These are phyloP conservation scores for Solanum boliviense DNA, from an alignment of 257 asterid species.

Conservation along the genomic window DNA sequence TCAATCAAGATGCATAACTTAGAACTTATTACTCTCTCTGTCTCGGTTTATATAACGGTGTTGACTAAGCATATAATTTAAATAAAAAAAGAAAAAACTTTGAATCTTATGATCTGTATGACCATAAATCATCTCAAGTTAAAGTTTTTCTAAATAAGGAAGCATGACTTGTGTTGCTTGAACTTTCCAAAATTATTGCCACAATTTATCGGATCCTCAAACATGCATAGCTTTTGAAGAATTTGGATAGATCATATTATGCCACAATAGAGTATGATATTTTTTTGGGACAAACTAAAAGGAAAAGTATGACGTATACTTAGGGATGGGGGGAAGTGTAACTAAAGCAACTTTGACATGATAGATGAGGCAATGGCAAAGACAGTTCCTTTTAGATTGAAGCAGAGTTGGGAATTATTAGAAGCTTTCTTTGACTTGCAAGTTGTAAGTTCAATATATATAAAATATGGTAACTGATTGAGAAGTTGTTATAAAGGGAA, in stretches of 20 bases:
- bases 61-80: no score
- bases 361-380: not conserved
- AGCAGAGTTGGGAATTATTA: not conserved
- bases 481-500: slow-evolving; percentile 25
- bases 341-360: not conserved
- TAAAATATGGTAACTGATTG: slow-evolving; percentile 6
- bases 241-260: not conserved
- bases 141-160: not conserved
- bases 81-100: no score
- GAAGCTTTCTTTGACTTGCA: slow-evolving; percentile 1
- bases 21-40: no score
- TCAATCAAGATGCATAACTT: no score
- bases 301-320: not conserved
- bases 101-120: no score
- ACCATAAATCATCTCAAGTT: no score
- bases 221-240: not conserved
- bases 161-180: not conserved
- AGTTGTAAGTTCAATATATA: not conserved
- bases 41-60: no score
- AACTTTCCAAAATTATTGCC: not conserved
- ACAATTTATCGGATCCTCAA: not conserved
- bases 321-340: not conserved
- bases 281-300: not conserved
- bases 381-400: not conserved
- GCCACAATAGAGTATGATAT: not conserved